phyloP scores from a whole-genome alignment of 2,329 filamentous ascomycete species.

The Fusarium penzigii region DNA sequence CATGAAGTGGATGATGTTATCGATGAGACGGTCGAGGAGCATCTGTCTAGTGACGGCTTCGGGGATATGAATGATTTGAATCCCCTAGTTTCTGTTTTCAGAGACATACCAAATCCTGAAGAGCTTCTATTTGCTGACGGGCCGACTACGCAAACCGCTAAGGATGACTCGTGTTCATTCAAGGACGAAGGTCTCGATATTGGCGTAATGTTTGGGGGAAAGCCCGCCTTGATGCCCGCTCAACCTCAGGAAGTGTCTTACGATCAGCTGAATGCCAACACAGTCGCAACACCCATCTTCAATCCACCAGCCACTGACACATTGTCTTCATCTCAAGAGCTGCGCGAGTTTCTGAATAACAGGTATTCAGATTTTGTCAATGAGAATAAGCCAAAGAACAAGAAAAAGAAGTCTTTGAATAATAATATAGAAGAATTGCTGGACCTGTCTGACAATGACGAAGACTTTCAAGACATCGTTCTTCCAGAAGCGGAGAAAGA shows the following conservation, averaged over 20 bases:
- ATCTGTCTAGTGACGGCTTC: background rate
- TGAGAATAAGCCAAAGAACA: background rate
- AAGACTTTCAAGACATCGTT: background rate
- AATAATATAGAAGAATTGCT: background rate
- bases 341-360: constrained; percentile 6
- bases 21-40: background rate
- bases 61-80: background rate
- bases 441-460: background rate
- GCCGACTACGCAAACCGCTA: background rate
- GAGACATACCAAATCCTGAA: background rate
- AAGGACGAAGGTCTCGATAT: background rate
- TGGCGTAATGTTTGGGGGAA: background rate
- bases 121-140: background rate
- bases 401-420: background rate
- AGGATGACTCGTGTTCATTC: background rate
- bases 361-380: constrained; percentile 3
- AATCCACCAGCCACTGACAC: background rate
- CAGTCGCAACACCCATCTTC: too few species aligned
- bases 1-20: background rate
- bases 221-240: too few species aligned
- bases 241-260: too few species aligned
- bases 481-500: constrained; percentile 19
- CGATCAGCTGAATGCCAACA: too few species aligned
- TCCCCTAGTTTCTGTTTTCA: background rate
- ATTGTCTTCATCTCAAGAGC: background rate